Conservation (phyloP, 306 rosid genomes). For the Lupinus albus region DNA sequence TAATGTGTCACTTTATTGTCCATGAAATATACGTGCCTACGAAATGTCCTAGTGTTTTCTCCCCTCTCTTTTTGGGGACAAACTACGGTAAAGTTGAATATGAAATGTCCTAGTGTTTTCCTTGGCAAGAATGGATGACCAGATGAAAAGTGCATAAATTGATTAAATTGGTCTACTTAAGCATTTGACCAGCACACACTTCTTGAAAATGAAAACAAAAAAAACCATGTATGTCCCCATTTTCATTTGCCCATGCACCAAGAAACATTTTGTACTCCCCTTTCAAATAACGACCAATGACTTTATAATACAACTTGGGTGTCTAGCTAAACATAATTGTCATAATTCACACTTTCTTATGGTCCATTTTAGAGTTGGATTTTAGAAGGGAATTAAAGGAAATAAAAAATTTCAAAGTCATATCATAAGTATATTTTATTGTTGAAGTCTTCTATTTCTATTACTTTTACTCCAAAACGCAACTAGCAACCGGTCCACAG, state of each 20-base stretch:
- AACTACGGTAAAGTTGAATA: neutral
- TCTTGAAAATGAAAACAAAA: constrained; percentile 30
- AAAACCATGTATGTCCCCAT: constrained; percentile 13
- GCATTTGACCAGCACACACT: constrained; percentile 41
- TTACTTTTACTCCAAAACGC: too few species aligned
- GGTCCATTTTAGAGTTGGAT: too few species aligned
- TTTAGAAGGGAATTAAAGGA: too few species aligned
- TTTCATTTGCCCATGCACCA: neutral
- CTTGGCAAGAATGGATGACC: neutral
- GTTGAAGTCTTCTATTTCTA: too few species aligned
- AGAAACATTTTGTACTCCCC: neutral
- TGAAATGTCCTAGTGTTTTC: neutral
- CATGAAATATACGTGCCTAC: too few species aligned
- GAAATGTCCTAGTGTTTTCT: too few species aligned
- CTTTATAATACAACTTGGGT: constrained; percentile 12
- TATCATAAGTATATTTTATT: neutral
- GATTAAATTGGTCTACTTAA: constrained; percentile 8
- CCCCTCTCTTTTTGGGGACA: neutral
- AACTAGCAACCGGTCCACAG: too few species aligned
- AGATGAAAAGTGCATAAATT: neutral
- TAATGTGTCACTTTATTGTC: too few species aligned
- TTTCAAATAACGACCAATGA: constrained; percentile 32
- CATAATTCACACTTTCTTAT: too few species aligned
- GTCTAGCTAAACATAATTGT: neutral
- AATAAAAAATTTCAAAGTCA: too few species aligned